phyloP scores from a whole-genome alignment of 805 yeast genomes.

The Sporopachydermia lactativora region DNA sequence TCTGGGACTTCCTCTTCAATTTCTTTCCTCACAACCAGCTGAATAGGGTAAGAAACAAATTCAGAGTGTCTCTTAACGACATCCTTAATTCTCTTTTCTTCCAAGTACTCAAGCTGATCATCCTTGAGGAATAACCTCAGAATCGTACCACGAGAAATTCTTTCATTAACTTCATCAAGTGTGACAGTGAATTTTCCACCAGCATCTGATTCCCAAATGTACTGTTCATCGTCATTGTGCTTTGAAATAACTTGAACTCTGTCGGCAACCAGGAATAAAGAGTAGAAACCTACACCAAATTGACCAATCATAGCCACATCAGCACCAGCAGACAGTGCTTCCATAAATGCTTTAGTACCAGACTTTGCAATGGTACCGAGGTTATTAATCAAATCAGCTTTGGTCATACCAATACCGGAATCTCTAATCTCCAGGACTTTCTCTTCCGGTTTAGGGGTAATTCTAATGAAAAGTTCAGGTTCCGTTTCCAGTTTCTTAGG shows the following conservation, averaged over 20 bases:
- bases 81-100: slow-evolving; percentile 98
- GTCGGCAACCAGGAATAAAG: slow-evolving; percentile 97
- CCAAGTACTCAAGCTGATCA: slow-evolving; percentile 97
- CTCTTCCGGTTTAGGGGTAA: slow-evolving; percentile 91
- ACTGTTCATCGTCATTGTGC: slow-evolving; percentile 98
- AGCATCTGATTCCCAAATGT: slow-evolving; percentile 99
- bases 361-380: slow-evolving; percentile 99
- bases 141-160: slow-evolving; percentile 86
- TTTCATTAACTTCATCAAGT: slow-evolving; percentile 76
- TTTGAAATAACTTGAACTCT: slow-evolving; percentile 96
- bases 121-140: slow-evolving; percentile 95
- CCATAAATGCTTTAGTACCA: slow-evolving; percentile 99
- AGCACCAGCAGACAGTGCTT: slow-evolving; percentile 98
- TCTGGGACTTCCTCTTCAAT: slow-evolving; percentile 95
- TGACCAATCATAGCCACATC: slow-evolving; percentile 99
- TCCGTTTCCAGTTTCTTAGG: slow-evolving; percentile 86
- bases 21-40: slow-evolving; percentile 95
- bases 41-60: slow-evolving; percentile 98
- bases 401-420: slow-evolving; percentile 99
- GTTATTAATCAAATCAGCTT: slow-evolving; percentile 96
- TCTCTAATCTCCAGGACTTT: slow-evolving; percentile 95
- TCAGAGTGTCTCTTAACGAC: slow-evolving; percentile 99
- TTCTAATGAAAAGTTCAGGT: slow-evolving; percentile 93
- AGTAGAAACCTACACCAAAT: slow-evolving; percentile 99
- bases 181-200: slow-evolving; percentile 99